Base-by-base conservation (phyloP, 495 filamentous ascomycete genomes). In the Xylaria bambusicola region DNA sequence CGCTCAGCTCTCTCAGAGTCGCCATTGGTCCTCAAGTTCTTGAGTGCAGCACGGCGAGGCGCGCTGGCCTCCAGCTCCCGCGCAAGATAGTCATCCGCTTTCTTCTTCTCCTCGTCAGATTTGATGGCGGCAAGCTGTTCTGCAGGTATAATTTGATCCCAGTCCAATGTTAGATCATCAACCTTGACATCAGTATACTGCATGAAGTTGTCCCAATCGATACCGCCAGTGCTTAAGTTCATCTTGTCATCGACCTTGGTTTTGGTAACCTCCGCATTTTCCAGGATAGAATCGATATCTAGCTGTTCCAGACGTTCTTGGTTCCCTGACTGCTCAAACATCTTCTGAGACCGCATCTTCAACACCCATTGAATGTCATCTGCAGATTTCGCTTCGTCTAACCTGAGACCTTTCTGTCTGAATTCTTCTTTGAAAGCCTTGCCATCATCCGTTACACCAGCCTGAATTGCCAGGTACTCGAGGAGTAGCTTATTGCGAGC, bases 121-220 rank as follows among this genome's bases (percentile, higher is more conserved):
- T 93, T 95, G 71, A 98, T 87, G 49, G 84, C 86, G 21, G 89
- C 92, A 20, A 98, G 83, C 65, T 95, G 83, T 6, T 97, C 92
- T 62, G 91, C 92, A 1, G 94, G 95, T 61, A 99, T 99, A 68
- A 99, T 98, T 55, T 97, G 88, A 63, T 98, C 95, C 94, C 94
- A 98, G 58, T 89, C 88, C 6, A 80, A 72, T n/a, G 65, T 65
- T 36, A 97, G 81, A 62, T 92, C 88, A 67, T 95, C 90, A 21
- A 97, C 87, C 73, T 97, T 97, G 73, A 98, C 90, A 65, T 97
- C 92, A 3, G 90, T 93, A 60, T 94, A 94, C 61, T 90, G 91
- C 73, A 98, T 82, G 71, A 98, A 99, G 51, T 97, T 96, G 68
- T 97, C 94, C 54, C 92, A 94, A 58, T 93, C 90, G 49, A 97